Percentiles rank a stretch among this genome's conserved stretches.
Evolutionary conservation across 2,329 filamentous ascomycete genomes (phyloP).

Genomic region (Alternaria postmessia): DNA sequence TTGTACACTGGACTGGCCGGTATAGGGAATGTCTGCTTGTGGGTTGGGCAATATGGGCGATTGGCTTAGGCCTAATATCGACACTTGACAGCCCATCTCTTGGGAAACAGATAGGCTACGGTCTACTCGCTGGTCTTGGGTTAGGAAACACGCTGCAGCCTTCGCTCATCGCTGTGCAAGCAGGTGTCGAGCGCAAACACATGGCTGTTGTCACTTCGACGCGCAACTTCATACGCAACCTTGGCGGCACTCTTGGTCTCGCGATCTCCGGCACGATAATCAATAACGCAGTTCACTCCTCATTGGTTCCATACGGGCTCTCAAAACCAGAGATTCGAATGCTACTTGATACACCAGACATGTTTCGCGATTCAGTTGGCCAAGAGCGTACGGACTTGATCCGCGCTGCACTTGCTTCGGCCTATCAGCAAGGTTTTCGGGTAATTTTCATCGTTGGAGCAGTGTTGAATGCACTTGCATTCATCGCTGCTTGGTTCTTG

Average conservation of each 20-base stretch:
- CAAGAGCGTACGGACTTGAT: conserved; percentile 16
- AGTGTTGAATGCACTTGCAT: conserved; percentile 24
- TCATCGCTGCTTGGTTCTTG: conserved; percentile 26
- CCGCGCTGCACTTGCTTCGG: conserved; percentile 12
- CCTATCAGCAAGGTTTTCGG: conserved; percentile 28
- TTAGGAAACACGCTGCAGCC: conserved; percentile 64
- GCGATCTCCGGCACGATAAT: conserved; percentile 56
- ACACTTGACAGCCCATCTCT: conserved; percentile 24
- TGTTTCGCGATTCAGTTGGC: conserved; percentile 15
- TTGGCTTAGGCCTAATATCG: conserved; percentile 28
- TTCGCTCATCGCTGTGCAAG: conserved; percentile 66
- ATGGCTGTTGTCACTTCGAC: conserved; percentile 69
- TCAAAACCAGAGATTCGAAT: conserved; percentile 20
- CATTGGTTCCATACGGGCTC: conserved; percentile 17
- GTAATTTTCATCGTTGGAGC: conserved; percentile 30
- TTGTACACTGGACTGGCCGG: conserved; percentile 28
- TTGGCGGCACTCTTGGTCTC: conserved; percentile 67
- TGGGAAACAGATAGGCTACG: conserved; percentile 29
- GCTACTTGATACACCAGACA: conserved; percentile 23
- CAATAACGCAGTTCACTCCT: conserved; percentile 28
- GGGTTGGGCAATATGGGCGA: conserved; percentile 31
- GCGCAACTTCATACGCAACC: conserved; percentile 69
- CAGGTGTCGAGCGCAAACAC: conserved; percentile 59
- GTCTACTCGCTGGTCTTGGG: conserved; percentile 31
- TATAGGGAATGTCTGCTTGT: conserved; percentile 31